These are phyloP conservation scores for Austroboletus sp. DNA, from an alignment of 1,284 basidiomycete genomes.

Conservation along the genomic window DNA sequence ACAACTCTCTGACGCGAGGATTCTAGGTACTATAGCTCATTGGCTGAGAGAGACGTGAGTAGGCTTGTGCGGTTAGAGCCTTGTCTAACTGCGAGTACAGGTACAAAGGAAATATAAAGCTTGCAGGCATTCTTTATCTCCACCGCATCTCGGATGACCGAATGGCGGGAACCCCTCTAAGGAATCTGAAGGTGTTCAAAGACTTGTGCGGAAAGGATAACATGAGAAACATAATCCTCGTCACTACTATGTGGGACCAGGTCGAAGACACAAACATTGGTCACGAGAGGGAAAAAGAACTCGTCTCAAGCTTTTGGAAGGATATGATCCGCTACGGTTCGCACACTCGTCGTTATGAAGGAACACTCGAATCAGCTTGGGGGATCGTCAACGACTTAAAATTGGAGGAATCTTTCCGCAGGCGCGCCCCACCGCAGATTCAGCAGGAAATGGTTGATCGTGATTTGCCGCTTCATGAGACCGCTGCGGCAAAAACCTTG, in stretches of 20 bases:
- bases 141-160: slow-evolving; percentile 38
- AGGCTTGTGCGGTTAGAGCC: background rate
- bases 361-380: slow-evolving; percentile 17
- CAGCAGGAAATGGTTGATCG: slow-evolving; percentile 21
- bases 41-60: slow-evolving; percentile 23
- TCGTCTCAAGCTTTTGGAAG: slow-evolving; percentile 11
- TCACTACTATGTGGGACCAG: slow-evolving; percentile 29
- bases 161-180: slow-evolving; percentile 33
- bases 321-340: slow-evolving; percentile 15
- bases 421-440: slow-evolving; percentile 9
- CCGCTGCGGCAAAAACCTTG: slow-evolving; percentile 9
- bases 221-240: slow-evolving; percentile 25
- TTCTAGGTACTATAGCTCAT: slow-evolving; percentile 18
- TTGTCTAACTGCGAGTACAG: background rate
- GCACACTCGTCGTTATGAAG: slow-evolving; percentile 7
- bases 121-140: slow-evolving; percentile 26
- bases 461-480: slow-evolving; percentile 9
- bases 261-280: slow-evolving; percentile 20
- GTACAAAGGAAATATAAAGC: slow-evolving; percentile 14
- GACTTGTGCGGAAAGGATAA: slow-evolving; percentile 23
- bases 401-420: background rate
- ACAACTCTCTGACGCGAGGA: slow-evolving; percentile 7
- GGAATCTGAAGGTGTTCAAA: slow-evolving; percentile 21
- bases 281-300: slow-evolving; percentile 12
- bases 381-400: slow-evolving; percentile 9